Percentiles rank a stretch among this genome's conserved stretches.
phyloP scores from a whole-genome alignment of 768 basidiomycete genomes.

The Trichaptum fuscoviolaceum region DNA sequence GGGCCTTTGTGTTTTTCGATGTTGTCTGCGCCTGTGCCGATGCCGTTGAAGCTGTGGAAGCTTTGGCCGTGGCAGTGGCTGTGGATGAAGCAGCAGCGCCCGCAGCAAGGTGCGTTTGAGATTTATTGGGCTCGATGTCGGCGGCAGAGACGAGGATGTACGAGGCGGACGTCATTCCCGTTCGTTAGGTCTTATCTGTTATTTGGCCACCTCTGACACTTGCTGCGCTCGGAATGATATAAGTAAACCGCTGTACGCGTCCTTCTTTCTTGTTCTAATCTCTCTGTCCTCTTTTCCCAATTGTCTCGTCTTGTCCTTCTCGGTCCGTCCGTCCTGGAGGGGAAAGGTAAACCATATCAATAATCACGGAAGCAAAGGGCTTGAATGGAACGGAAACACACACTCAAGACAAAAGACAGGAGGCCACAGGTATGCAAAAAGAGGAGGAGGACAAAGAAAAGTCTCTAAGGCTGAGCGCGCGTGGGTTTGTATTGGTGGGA shows the following conservation, averaged over 20 bases:
- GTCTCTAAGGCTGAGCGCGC: background rate
- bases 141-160: background rate
- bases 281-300: background rate
- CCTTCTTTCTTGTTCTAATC: background rate
- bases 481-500: background rate
- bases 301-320: too few relatives aligned
- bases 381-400: too few relatives aligned
- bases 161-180: background rate
- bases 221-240: background rate
- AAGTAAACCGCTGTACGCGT: background rate
- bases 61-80: background rate
- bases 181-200: background rate
- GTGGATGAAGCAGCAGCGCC: background rate
- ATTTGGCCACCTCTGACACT: background rate
- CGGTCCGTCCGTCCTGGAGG: background rate
- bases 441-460: background rate
- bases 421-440: too few relatives aligned
- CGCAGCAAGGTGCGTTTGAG: background rate
- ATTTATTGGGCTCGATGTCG: background rate
- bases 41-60: too few relatives aligned
- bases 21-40: too few relatives aligned
- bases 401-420: background rate
- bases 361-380: background rate
- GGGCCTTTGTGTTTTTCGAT: background rate
- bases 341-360: too few relatives aligned